Evolutionary conservation across 257 asterid species (phyloP), one percentile per base, ranked within the genome.

Genomic region (Osmanthus fragrans): DNA sequence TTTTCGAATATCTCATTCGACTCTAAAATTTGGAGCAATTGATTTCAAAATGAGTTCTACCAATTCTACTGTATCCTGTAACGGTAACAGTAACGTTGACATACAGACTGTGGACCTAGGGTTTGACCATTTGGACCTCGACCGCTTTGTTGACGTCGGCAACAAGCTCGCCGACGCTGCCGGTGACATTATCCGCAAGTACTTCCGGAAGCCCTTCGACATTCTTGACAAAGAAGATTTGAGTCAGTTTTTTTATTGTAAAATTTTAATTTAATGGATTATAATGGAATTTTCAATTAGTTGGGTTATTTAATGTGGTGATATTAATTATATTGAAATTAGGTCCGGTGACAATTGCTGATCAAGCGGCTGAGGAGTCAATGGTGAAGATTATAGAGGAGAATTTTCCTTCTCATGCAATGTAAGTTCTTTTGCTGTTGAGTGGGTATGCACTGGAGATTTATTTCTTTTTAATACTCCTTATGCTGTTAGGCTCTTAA

Each of bases 281-380:
- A 34, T 51, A 42, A 29, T 72, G 45, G 27, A 72, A 49, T 67
- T 58, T 73, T 67, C 34, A 10, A 42, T 65, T 29, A 23, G 13
- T 6, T 47, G 58, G 72, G 45, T 27, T 71, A 10, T 70, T 21
- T 67, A 30, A 71, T 11, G 4, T 4, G 15, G n/a, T 63, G 80
- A 70, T 16, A 21, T 72, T 80, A 10, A 51, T 49, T 1, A 30
- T 67, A 63, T 27, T 84, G 73, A 78, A 5, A 64, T 76, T 80
- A 96, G 99, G 99, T 87, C 97, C 98, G 16, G 99, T 96, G 78
- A 93, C 98, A 56, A 89, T 96, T 78, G 99, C 97, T 82, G 98
- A 96, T 85, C 94, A 78, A 80, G 93, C 89, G 16, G 98, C 99
- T 27, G 99, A 96, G 87, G 98, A 93, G 84, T 78, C 98, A 0